Percentiles rank a stretch among this genome's conserved stretches.
These are phyloP conservation scores for Luzula sylvatica DNA, from an alignment of 176 grass and related monocot species.

Conservation along the genomic window DNA sequence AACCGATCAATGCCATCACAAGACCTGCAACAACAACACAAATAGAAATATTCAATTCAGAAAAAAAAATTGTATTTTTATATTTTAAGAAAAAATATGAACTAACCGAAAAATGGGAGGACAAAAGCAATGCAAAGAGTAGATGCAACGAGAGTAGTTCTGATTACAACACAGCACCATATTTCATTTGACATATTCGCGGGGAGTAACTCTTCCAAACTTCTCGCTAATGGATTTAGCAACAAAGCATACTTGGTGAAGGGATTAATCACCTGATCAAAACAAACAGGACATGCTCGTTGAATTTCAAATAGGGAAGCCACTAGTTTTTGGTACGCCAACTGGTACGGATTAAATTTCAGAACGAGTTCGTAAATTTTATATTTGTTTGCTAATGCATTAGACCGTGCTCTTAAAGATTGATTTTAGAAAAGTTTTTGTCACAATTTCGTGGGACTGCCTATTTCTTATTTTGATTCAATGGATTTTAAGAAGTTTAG, in stretches of 20 bases:
- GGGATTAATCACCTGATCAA: constrained; percentile 70
- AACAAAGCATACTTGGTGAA: constrained; percentile 95
- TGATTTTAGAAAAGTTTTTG: no score
- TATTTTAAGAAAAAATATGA: constrained; percentile 1
- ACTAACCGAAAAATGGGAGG: constrained; percentile 79
- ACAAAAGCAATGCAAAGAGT: constrained; percentile 81
- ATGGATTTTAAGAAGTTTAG: no score
- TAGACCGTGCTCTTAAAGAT: no score
- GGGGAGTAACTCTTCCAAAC: constrained; percentile 78
- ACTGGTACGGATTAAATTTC: no score
- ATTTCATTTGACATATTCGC: constrained; percentile 38
- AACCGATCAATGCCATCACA: constrained; percentile 93
- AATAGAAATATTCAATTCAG: not conserved
- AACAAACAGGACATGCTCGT: no score
- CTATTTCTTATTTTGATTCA: no score
- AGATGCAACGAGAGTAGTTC: constrained; percentile 57
- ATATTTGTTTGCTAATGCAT: no score
- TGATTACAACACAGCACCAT: constrained; percentile 34
- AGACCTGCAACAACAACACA: constrained; percentile 47
- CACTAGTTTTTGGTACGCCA: no score
- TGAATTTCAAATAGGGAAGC: no score
- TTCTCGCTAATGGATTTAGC: constrained; percentile 74
- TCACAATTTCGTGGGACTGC: no score
- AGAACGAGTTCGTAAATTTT: no score
- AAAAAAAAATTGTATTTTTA: constrained; percentile 3